phyloP scores from a whole-genome alignment of 2,329 filamentous ascomycete species.

The Thielaviopsis punctulata region DNA sequence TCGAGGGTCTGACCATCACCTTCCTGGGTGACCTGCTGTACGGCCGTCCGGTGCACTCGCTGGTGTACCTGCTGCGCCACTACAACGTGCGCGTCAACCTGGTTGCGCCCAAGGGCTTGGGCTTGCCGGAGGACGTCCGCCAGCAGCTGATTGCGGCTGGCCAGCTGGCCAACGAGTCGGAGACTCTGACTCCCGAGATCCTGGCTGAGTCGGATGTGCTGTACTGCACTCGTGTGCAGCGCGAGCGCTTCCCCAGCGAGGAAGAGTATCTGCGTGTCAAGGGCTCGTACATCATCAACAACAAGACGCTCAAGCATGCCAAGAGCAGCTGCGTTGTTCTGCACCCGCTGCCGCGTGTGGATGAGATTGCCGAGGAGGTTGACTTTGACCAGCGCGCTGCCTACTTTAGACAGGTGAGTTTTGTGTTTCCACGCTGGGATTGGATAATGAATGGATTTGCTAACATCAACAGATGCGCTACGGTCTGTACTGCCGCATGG shows the following conservation, averaged over 20 bases:
- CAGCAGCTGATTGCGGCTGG: constrained; percentile 55
- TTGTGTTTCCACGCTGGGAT: not conserved
- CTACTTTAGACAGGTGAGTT: constrained; percentile 93
- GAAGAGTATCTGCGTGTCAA: constrained; percentile 75
- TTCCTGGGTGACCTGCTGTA: constrained; percentile 89
- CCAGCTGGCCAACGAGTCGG: constrained; percentile 60
- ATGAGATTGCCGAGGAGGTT: constrained; percentile 86
- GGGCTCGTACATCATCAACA: constrained; percentile 78
- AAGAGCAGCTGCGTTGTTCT: constrained; percentile 89
- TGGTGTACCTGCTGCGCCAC: constrained; percentile 84
- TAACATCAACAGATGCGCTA: constrained; percentile 62
- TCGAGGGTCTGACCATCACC: constrained; percentile 88
- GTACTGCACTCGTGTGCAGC: constrained; percentile 93
- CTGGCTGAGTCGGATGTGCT: constrained; percentile 75
- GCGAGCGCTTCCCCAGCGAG: constrained; percentile 76
- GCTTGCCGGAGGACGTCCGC: constrained; percentile 58
- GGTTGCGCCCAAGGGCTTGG: constrained; percentile 63
- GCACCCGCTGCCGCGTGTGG: constrained; percentile 87
- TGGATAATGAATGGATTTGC: not conserved
- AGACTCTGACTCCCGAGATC: constrained; percentile 71
- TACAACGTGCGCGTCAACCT: constrained; percentile 92
- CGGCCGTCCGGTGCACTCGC: constrained; percentile 85
- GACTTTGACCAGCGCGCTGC: constrained; percentile 94
- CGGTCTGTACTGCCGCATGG: constrained; percentile 96
- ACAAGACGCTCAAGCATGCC: constrained; percentile 72